Percentiles rank a stretch among this genome's conserved stretches.
Conservation (phyloP, 2,329 filamentous ascomycete genomes). For the Exophiala alcalophila region DNA sequence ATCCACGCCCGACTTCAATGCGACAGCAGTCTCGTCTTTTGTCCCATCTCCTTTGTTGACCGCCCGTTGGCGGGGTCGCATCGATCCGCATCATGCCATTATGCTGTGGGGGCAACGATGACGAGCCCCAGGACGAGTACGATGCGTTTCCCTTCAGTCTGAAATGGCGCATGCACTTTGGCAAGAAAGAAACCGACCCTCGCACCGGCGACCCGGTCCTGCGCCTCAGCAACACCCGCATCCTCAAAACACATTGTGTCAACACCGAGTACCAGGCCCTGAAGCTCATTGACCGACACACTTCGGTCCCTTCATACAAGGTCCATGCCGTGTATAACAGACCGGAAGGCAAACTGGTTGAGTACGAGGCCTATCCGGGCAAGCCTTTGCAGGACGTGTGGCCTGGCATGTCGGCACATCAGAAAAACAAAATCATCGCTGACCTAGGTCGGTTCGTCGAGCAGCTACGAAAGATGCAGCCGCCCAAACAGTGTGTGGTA, state of each 20-base stretch:
- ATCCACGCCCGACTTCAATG: constrained; percentile 12
- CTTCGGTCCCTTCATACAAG: constrained; percentile 28
- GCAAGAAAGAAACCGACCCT: constrained; percentile 27
- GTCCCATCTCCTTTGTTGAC: background rate
- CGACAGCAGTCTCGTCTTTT: background rate
- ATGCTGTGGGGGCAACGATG: constrained; percentile 24
- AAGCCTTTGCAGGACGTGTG: constrained; percentile 24
- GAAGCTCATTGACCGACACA: constrained; percentile 28
- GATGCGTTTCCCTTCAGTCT: constrained; percentile 27
- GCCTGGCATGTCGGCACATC: constrained; percentile 25
- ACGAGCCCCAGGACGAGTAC: constrained; percentile 29
- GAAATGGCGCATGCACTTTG: constrained; percentile 29
- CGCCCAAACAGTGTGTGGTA: constrained; percentile 29
- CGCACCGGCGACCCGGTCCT: constrained; percentile 25
- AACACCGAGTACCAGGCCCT: constrained; percentile 31
- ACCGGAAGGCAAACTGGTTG: constrained; percentile 29
- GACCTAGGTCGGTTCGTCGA: constrained; percentile 30
- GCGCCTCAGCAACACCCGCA: constrained; percentile 25
- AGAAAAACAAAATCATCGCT: constrained; percentile 28
- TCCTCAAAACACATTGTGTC: constrained; percentile 29
- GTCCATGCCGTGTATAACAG: constrained; percentile 29
- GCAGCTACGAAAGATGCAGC: constrained; percentile 30
- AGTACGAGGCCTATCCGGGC: constrained; percentile 28
- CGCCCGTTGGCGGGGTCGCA: background rate
- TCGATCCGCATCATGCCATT: constrained; percentile 20